phyloP scores from a whole-genome alignment of 2,329 filamentous ascomycete genomes.

The Aspergillus tamarii region DNA sequence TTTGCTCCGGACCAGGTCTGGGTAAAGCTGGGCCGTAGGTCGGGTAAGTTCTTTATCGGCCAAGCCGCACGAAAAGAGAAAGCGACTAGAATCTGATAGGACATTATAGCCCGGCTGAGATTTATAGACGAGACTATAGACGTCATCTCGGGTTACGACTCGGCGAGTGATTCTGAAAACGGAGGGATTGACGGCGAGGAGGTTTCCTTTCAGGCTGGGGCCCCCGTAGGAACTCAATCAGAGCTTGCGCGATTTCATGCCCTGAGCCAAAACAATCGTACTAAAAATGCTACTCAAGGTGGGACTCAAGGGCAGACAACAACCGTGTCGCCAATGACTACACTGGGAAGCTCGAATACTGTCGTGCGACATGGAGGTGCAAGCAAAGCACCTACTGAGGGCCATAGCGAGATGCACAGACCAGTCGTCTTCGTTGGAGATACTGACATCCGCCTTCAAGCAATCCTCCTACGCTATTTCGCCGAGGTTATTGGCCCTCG shows the following conservation, averaged over 20 bases:
- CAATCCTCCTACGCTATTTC: slow-evolving; percentile 12
- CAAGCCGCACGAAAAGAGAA: neutral
- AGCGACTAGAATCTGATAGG: neutral
- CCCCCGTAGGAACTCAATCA: neutral
- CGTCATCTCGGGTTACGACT: slow-evolving; percentile 23
- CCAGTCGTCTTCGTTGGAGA: neutral
- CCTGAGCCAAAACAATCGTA: no score
- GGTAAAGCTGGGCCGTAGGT: neutral
- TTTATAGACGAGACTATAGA: slow-evolving; percentile 12
- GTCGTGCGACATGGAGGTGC: neutral
- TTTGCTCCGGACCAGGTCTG: slow-evolving; percentile 1
- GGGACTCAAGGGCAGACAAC: no score
- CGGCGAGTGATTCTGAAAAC: slow-evolving; percentile 5
- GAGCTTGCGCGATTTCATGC: neutral
- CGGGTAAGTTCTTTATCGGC: neutral
- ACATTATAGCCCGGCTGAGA: neutral
- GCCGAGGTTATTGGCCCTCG: slow-evolving; percentile 12
- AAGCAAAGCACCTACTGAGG: neutral
- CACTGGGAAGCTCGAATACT: neutral
- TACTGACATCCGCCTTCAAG: slow-evolving; percentile 6
- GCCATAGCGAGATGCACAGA: no score
- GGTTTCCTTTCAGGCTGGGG: neutral
- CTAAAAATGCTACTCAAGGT: neutral
- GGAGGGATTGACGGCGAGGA: slow-evolving; percentile 24
- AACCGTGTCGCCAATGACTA: neutral